phyloP scores from a whole-genome alignment of 176 grass and related monocot species.

The Puccinellia tenuiflora region DNA sequence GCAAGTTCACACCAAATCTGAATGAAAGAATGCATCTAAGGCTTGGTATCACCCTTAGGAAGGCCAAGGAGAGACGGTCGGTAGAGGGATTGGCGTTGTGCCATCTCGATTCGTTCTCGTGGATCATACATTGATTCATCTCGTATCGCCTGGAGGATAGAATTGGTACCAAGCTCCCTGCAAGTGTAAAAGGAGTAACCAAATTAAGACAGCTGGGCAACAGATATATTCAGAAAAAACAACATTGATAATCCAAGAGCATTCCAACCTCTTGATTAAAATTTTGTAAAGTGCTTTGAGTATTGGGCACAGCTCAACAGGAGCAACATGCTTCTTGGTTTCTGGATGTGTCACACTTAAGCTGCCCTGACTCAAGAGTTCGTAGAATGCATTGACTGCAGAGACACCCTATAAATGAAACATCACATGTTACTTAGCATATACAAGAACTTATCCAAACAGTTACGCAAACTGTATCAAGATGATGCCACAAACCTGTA shows the following conservation, averaged over 20 bases:
- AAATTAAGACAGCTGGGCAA: not conserved
- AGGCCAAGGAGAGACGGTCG: constrained; percentile 73
- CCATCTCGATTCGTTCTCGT: constrained; percentile 72
- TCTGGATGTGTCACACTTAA: constrained; percentile 85
- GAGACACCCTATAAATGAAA: constrained; percentile 69
- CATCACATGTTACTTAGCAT: constrained; percentile 5
- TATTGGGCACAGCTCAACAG: constrained; percentile 89
- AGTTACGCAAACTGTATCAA: not conserved
- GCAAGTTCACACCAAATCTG: not conserved
- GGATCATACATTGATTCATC: constrained; percentile 94
- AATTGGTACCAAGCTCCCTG: constrained; percentile 57
- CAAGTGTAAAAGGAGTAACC: constrained; percentile 5
- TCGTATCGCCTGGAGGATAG: constrained; percentile 82
- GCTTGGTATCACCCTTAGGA: constrained; percentile 22
- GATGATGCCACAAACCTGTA: constrained; percentile 53
- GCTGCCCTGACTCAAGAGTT: constrained; percentile 82
- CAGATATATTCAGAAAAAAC: not conserved
- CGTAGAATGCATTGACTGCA: constrained; percentile 90
- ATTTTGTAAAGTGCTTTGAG: constrained; percentile 92
- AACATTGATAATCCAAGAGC: not conserved
- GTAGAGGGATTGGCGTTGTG: constrained; percentile 64
- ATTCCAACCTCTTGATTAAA: constrained; percentile 72
- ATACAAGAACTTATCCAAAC: not conserved
- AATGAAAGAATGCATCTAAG: not conserved
- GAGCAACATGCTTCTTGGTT: constrained; percentile 74